Base-by-base conservation (phyloP, 108 stramenopile species). In the Skeletonema marinoi region DNA sequence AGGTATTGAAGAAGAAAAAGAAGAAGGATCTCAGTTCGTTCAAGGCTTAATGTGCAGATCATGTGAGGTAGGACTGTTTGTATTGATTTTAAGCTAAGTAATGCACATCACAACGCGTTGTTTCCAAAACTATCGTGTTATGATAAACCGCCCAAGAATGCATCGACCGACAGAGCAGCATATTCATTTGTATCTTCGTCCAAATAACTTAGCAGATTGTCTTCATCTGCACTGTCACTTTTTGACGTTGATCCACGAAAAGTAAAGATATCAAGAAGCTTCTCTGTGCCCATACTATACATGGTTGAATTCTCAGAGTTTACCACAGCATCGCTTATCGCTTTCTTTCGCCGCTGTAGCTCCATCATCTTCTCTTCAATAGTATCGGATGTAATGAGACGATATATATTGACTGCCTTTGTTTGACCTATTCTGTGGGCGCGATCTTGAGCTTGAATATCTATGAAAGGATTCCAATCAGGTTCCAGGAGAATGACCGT, bases 331-430 rank as follows among this genome's bases (percentile, higher is more conserved):
- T 94, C 83, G 65, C 91, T 91, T 74, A 91, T 89, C 9, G 84
- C 88, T 63, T 88, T 66, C 66, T 96, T 96, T 3, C 68, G 79
- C 21, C 82, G 60, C 65, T 96, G 93, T 6, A 93, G 63, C 66
- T 86, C 38, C 93, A 93, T 88, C 9, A 97, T 95, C 59, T 93
- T 91, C 75, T 98, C 96, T 82, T 98, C 98, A 39, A 98, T 88
- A 3, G 97, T 93, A 76, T 88, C 82, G 30, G 66, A 65, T 10
- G 96, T 96, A 3, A 98, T 91, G 35, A 98, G 89, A 13, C 95
- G 88, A 75, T 96, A 98, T 8, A 98, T 95, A 74, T 96, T 90
- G 35, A 98, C 97, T 14, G 88, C 85, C 29, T 86, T 82, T 12
- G 86, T 89, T 74, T 93, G 93, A 33, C 93, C 93, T 16, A 93